Evolutionary conservation across 805 yeast genomes (phyloP), one percentile per base, ranked within the genome.

Genomic region (Ogataea saltuana): DNA sequence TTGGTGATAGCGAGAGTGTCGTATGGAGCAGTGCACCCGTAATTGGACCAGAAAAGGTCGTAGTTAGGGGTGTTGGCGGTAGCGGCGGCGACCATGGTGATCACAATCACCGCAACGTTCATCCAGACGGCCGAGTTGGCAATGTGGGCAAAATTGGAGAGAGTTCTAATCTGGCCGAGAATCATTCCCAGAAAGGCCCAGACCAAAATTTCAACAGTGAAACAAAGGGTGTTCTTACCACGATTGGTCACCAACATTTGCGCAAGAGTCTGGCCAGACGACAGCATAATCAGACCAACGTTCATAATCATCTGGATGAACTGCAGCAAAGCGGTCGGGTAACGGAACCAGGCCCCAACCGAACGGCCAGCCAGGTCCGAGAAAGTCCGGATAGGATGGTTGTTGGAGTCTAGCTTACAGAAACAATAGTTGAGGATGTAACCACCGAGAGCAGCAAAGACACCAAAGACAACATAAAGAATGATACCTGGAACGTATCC

Each of bases 51-150:
- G 42, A 45, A 41, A 13, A 45, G 37, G 25, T 45, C 48, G 51
- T 57, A 68, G 53, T 70, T 65, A 41, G 73, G 72, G 8, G 49
- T 56, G 23, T 46, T 52, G 33, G 46, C 50, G 6, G 67, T 67
- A 17, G 63, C 74, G 37, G 71, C 71, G 12, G 57, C 67, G 20
- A 45, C 48, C 76, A 72, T 72, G 31, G 75, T 71, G 23, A 68
- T 63, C 41, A 72, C 59, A 49, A 70, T 64, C 29, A 70, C 60
- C n/a, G 68, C 65, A 47, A 72, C 60, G 56, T 70, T 72, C 69
- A 68, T 65, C 72, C 74, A 72, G 39, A 72, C 69, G n/a, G 76
- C 74, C 11, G 63, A 44, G 55, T 69, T 70, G 29, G 77, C 75
- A 30, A 71, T 46, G 50, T 63, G 65, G 6, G 73, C 67, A 50